Evolutionary conservation across 768 basidiomycete species (phyloP), one percentile per base, ranked within the genome.

Genomic region (Lentinus brumalis): DNA sequence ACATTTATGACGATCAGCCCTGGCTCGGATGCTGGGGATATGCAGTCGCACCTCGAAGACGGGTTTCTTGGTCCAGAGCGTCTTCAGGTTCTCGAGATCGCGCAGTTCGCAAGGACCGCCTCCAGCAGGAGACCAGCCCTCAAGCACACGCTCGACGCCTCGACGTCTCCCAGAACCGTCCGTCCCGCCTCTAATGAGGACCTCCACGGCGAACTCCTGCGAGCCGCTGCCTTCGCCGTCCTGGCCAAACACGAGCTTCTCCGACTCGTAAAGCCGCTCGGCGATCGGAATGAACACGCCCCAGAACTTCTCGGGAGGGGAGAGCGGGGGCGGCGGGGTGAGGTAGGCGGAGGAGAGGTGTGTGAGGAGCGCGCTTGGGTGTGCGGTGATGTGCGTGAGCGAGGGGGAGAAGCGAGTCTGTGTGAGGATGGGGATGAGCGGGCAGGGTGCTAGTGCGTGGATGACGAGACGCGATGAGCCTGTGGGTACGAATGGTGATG

Each of bases 231-330:
- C 86, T 62, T 81, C 80, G 11, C 84, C 86, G 14, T 67, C 76
- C 8, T 75, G 21, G 1, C 87, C 88, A 65, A 83, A 87, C 16
- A 89, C 78, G 39, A 92, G 75, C 56, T 74, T 73, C 64, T 88
- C 83, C 44, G 81, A 79, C 65, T 94, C 86, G 57, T 81, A 73
- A 4, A 66, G 71, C 29, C 88, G 81, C 70, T 85, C 86, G 56
- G 86, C 83, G 59, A 91, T 71, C 0, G 91, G 88, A 8, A 86
- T 72, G 67, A 96, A 91, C 11, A 93, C 79, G 40, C 78, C 77
- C 91, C 90, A 95, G 75, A 95, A 96, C 68, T 91, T 91, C 39
- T 81, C 76, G n/a, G 79, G 76, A 0, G 82, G 66, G 9, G 85
- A 83, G 42, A 78, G 74, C 8, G 89, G 84, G 1, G 91, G 62